phyloP scores from a whole-genome alignment of 768 basidiomycete species.

The Bullera alba region DNA sequence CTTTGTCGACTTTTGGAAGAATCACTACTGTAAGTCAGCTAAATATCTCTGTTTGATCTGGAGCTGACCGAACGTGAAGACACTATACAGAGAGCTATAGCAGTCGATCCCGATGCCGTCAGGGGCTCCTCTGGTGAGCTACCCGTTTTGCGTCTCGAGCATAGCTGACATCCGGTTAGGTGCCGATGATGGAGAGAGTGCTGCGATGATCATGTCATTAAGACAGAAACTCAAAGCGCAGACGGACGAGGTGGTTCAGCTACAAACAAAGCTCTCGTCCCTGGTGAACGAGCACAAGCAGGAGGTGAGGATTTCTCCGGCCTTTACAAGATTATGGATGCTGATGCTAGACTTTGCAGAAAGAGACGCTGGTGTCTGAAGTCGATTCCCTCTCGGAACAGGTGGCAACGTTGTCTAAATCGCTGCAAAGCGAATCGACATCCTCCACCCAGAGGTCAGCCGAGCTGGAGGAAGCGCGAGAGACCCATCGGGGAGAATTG shows the following conservation, averaged over 20 bases:
- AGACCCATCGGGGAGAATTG: background rate
- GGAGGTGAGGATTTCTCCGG: conserved; percentile 37
- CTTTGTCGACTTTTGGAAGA: conserved; percentile 98
- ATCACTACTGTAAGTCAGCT: conserved; percentile 72
- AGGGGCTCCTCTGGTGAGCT: conserved; percentile 36
- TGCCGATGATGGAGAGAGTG: conserved; percentile 61
- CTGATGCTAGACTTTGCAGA: conserved; percentile 14
- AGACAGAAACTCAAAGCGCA: conserved; percentile 76
- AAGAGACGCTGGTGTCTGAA: conserved; percentile 32
- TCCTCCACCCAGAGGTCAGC: too few relatives aligned
- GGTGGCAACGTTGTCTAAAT: conserved; percentile 24
- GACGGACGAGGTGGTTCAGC: conserved; percentile 50
- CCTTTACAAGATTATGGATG: background rate
- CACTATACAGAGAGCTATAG: conserved; percentile 48
- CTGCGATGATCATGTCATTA: conserved; percentile 73
- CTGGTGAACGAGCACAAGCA: conserved; percentile 40
- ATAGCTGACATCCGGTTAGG: background rate
- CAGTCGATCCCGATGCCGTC: conserved; percentile 47
- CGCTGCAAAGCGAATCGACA: conserved; percentile 22
- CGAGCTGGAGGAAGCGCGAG: background rate
- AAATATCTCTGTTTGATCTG: background rate
- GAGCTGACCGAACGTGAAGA: conserved; percentile 32
- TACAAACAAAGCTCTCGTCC: conserved; percentile 42
- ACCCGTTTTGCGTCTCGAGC: background rate
- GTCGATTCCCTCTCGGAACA: conserved; percentile 41